Conservation (phyloP, 2,329 filamentous ascomycete species). For the Colletotrichum truncatum region DNA sequence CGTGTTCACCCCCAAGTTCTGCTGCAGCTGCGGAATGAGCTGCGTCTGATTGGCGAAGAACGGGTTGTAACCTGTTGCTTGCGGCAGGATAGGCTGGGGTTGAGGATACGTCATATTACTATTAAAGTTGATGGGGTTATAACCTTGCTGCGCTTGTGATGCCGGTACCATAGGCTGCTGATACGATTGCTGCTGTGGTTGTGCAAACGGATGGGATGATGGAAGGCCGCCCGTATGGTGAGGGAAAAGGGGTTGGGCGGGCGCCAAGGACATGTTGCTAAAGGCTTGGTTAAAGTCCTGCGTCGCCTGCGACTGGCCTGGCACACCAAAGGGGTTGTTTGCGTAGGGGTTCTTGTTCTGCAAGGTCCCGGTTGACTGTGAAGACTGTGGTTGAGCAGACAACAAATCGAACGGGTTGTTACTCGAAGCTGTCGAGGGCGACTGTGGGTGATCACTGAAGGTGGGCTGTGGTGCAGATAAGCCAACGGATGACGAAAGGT, state of each 20-base stretch:
- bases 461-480: conserved; percentile 41
- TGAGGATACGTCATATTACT: conserved; percentile 54
- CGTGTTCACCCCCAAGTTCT: conserved; percentile 51
- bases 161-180: conserved; percentile 54
- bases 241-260: conserved; percentile 72
- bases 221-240: conserved; percentile 75
- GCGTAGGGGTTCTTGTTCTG: conserved; percentile 67
- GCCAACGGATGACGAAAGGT: conserved; percentile 53
- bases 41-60: conserved; percentile 54
- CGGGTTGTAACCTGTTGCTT: conserved; percentile 59
- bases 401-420: conserved; percentile 77
- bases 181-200: conserved; percentile 47
- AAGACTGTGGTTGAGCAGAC: conserved; percentile 66
- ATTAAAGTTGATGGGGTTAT: conserved; percentile 49
- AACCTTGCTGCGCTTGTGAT: conserved; percentile 50
- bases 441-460: conserved; percentile 35
- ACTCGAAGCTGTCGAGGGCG: conserved; percentile 59
- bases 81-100: conserved; percentile 45
- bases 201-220: conserved; percentile 47
- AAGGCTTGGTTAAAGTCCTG: conserved; percentile 73
- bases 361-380: conserved; percentile 71
- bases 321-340: conserved; percentile 76
- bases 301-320: conserved; percentile 51
- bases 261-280: conserved; percentile 76
- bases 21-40: conserved; percentile 37